A percentile compares a stretch with the other conserved stretches of the same genome.
Conservation (phyloP, 2,329 filamentous ascomycete species). For the Cryphonectria japonica region DNA sequence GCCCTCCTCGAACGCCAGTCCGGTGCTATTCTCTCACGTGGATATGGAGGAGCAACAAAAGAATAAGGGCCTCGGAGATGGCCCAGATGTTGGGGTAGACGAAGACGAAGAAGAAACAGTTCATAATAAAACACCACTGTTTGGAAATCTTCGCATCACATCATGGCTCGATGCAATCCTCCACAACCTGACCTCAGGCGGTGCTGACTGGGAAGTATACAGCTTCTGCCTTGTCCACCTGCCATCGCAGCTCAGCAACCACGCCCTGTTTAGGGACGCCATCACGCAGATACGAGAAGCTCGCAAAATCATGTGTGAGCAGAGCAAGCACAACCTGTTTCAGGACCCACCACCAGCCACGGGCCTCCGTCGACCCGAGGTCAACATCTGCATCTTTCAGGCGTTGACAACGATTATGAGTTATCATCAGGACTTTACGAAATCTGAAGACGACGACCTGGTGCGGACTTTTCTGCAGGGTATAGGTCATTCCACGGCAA, state of each 20-base stretch:
- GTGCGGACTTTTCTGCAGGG: constrained; percentile 85
- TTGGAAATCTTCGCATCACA: constrained; percentile 60
- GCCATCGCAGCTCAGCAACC: constrained; percentile 86
- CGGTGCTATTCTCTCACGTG: constrained; percentile 52
- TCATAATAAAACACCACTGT: constrained; percentile 32
- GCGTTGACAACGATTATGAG: constrained; percentile 85
- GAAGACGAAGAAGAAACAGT: constrained; percentile 30
- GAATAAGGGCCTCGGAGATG: constrained; percentile 30
- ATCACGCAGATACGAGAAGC: constrained; percentile 76
- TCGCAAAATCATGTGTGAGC: constrained; percentile 77
- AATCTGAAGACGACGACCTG: constrained; percentile 85
- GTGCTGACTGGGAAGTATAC: constrained; percentile 88
- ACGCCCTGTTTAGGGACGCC: constrained; percentile 77
- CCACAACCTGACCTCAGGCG: constrained; percentile 68
- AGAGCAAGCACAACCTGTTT: constrained; percentile 76
- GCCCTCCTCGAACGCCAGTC: constrained; percentile 52
- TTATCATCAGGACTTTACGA: constrained; percentile 84
- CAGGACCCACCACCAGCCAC: constrained; percentile 80
- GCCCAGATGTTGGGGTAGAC: constrained; percentile 25
- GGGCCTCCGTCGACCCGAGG: constrained; percentile 82
- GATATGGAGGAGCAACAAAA: constrained; percentile 1
- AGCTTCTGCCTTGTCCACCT: constrained; percentile 87
- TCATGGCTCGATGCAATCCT: constrained; percentile 79
- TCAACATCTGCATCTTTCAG: constrained; percentile 87
- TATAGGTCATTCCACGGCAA: constrained; percentile 85